Evolutionary conservation across 1,139 yeast species (phyloP).

Genomic region (Lodderomyces pseudojiufengensis): DNA sequence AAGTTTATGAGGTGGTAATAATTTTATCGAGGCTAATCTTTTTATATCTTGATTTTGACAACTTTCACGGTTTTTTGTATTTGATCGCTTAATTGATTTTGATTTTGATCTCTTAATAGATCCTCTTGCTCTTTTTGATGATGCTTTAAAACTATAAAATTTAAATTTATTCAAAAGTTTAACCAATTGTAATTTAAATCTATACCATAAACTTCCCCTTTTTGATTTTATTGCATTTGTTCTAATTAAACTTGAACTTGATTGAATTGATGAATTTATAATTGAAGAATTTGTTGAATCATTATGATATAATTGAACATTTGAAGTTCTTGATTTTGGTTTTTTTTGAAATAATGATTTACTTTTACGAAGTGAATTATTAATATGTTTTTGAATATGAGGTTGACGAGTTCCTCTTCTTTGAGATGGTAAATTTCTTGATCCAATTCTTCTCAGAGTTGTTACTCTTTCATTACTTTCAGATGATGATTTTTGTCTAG

Average conservation of each 20-base stretch:
- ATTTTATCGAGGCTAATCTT: constrained; percentile 5
- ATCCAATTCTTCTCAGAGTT: constrained; percentile 12
- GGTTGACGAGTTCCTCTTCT: background rate
- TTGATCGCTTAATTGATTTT: constrained; percentile 12
- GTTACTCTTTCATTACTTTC: constrained; percentile 2
- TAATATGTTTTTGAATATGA: background rate
- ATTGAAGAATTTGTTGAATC: constrained; percentile 11
- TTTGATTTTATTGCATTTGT: constrained; percentile 35
- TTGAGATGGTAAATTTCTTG: background rate
- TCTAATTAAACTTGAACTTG: constrained; percentile 20
- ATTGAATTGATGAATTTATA: constrained; percentile 3
- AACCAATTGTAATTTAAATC: constrained; percentile 27
- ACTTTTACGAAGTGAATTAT: too few species aligned
- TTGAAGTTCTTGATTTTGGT: too few species aligned
- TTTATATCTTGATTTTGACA: constrained; percentile 17
- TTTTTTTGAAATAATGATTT: too few species aligned
- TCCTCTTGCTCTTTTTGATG: constrained; percentile 22
- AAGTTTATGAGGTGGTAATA: background rate
- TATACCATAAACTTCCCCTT: constrained; percentile 29
- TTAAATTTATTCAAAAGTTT: constrained; percentile 23
- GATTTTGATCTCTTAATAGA: constrained; percentile 12
- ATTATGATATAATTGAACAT: constrained; percentile 12
- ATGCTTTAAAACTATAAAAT: constrained; percentile 25
- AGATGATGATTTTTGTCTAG: constrained; percentile 20
- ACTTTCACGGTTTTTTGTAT: constrained; percentile 17